Evolutionary conservation across 2,329 filamentous ascomycete species (phyloP), one percentile per base, ranked within the genome.

Genomic region (Thelonectria discophora): DNA sequence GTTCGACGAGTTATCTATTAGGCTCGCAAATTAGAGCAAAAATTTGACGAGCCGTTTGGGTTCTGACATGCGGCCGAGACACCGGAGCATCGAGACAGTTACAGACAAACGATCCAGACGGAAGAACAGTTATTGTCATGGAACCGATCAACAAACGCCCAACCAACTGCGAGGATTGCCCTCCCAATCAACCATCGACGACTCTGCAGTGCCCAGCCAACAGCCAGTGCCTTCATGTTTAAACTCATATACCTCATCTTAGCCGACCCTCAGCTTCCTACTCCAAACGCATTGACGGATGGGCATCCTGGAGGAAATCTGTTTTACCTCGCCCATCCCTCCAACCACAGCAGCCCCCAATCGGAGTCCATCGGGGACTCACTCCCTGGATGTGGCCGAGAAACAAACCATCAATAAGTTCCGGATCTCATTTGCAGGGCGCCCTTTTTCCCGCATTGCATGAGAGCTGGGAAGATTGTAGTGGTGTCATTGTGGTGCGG

Each of bases 371-470:
- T 32, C 11, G 15, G 21, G 10, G n/a, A 21, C 37, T 5, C 13
- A 27, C 13, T 21, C 47, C 45, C 27, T 43, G 17, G 24, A 27
- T 13, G 21, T 24, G 37, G 37, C 18, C 17, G 24, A 30, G 53
- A 61, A 61, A 60, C 58, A 60, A 60, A 61, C 42, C 56, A 24
- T 57, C n/a, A 57, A 24, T 57, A 12, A 34, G 54, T 49, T 15
- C 48, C 24, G 32, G 47, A 47, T 34, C 20, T 47, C 20, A 27
- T 47, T 47, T 30, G 47, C 34, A 37, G 49, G 53, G n/a, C 30
- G 45, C 34, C 17, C 45, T 57, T 57, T 56, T 57, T 51, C 24
- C 47, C 50, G 27, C 46, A 57, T 34, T 37, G 27, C 18, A 50
- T 27, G 21, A 32, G 43, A 48, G 48, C 40, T 30, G 42, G 43